Evolutionary conservation across 345 rosid genomes (phyloP), one percentile per base, ranked within the genome.

Genomic region (Linum lewisii): DNA sequence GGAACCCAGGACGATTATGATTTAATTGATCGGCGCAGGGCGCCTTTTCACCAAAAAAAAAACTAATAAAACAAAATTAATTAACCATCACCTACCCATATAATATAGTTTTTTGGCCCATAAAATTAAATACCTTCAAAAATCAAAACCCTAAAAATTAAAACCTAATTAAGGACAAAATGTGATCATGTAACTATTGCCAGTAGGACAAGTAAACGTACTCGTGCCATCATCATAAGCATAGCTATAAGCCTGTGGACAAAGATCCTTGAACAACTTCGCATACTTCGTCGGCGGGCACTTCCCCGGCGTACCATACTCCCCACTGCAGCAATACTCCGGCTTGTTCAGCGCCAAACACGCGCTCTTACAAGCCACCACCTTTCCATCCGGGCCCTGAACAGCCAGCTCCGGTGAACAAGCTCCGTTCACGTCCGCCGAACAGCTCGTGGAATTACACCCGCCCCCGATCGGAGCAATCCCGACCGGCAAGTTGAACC

Each of bases 321-420:
- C 75, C 15, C 85, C 88, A 32, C 82, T 82, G 72, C 91, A 82
- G 66, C 91, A 84, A 57, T 84, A 82, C 67, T 73, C 59, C 24
- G 86, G 81, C 38, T 70, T 72, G 0, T 78, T 74, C 63, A 81
- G 81, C 51, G 85, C 86, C 14, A 24, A 72, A 23, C 88, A 87
- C 10, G 88, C 90, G 63, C 90, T 82, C 78, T 79, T 75, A 54
- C 90, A 87, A 5, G 82, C 88, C 15, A 87, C 82, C 18, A 70
- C 74, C 1, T 61, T 70, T 13, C 54, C 62, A 13, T 21, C 21
- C 1, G 50, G 51, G 18, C 52, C 75, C 2, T 24, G 58, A 20
- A 82, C 82, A 73, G 69, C 75, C 16, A 82, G 78, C 67, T 73
- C 83, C 55, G 60, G 18, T 4, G 88, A 90, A 66, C 95, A 86